These are phyloP conservation scores for Podospora didyma DNA, from an alignment of 495 filamentous ascomycete genomes.

Conservation along the genomic window DNA sequence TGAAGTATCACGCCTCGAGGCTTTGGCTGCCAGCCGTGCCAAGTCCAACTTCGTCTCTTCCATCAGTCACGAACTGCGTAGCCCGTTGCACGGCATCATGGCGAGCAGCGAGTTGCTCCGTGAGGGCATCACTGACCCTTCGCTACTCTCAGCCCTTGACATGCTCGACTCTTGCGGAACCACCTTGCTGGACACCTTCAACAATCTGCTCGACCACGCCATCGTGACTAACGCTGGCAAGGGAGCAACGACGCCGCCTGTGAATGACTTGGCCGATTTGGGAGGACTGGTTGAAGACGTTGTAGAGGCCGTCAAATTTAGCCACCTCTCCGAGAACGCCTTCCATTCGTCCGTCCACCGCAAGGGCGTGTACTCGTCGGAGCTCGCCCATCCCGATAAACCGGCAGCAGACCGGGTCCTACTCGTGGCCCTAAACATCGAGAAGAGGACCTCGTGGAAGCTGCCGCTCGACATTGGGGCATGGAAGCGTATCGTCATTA, in stretches of 20 bases:
- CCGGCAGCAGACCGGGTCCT: constrained; percentile 7
- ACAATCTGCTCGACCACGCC: constrained; percentile 49
- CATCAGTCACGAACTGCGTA: constrained; percentile 74
- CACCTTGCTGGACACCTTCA: constrained; percentile 66
- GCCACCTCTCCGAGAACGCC: constrained; percentile 23
- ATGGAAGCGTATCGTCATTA: constrained; percentile 66
- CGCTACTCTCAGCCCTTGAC: constrained; percentile 62
- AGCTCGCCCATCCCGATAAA: neutral
- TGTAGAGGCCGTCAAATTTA: constrained; percentile 41
- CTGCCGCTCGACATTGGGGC: constrained; percentile 40
- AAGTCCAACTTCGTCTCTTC: constrained; percentile 71
- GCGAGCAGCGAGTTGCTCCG: constrained; percentile 67
- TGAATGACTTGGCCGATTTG: constrained; percentile 41
- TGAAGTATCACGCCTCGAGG: constrained; percentile 51
- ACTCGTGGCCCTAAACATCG: constrained; percentile 36
- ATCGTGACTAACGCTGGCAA: constrained; percentile 50
- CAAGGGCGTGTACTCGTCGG: constrained; percentile 7
- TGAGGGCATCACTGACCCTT: constrained; percentile 42
- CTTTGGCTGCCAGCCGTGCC: constrained; percentile 37
- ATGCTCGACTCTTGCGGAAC: constrained; percentile 72
- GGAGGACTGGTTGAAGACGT: constrained; percentile 37
- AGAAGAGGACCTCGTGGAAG: constrained; percentile 26
- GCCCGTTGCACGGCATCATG: constrained; percentile 72
- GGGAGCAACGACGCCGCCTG: constrained; percentile 53
- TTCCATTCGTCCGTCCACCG: constrained; percentile 18